These are phyloP conservation scores for Corymbia citriodora DNA, from an alignment of 441 rosid genomes.

Conservation along the genomic window DNA sequence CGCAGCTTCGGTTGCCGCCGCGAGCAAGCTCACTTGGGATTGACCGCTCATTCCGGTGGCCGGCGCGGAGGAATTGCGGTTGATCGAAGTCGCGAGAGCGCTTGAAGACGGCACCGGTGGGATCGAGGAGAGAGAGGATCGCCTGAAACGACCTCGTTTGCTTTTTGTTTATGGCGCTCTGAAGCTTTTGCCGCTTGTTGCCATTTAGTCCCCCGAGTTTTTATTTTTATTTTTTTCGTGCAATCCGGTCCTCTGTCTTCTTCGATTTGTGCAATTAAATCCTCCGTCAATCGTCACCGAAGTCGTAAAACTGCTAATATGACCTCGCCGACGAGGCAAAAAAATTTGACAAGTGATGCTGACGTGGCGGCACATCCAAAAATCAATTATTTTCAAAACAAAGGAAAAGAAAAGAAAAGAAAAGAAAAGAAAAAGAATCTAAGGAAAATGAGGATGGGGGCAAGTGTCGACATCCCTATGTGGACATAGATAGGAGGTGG, in stretches of 20 bases:
- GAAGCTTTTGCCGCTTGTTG: neutral
- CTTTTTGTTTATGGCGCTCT: neutral
- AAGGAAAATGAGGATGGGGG: too few relatives aligned
- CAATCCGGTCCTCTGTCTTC: neutral
- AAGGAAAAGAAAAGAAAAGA: neutral
- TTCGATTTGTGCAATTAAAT: neutral
- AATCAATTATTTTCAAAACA: neutral
- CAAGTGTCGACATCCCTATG: neutral
- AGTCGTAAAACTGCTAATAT: neutral
- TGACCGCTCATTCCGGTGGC: constrained; percentile 2
- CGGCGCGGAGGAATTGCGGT: neutral
- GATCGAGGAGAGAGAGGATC: neutral
- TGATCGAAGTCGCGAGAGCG: neutral
- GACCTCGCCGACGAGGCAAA: neutral
- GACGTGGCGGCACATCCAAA: neutral
- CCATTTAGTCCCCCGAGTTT: neutral
- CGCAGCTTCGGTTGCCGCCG: constrained; percentile 27
- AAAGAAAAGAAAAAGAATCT: too few relatives aligned
- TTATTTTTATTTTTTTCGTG: neutral
- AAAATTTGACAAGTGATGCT: neutral
- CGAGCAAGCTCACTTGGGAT: constrained; percentile 25
- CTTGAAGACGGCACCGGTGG: neutral
- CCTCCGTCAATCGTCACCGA: neutral
- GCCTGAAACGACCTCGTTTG: neutral
- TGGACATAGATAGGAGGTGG: neutral